Base-by-base conservation (phyloP, 2,329 filamentous ascomycete species). In the Dryadomyces quercus-mongolicae region DNA sequence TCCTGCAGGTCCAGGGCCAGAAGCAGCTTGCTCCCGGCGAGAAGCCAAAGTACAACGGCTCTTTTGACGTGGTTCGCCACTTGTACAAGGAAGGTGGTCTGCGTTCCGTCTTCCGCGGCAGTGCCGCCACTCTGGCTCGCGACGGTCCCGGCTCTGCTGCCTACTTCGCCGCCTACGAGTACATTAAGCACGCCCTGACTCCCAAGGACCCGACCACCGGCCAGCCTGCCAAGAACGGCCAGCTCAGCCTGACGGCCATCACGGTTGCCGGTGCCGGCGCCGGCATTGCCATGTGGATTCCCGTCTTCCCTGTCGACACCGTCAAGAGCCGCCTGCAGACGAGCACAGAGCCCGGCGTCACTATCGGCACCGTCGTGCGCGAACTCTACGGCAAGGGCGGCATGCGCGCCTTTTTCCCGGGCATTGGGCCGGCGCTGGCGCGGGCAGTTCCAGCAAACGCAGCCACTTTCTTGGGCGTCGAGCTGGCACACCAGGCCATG, bases 201-300 rank as follows among this genome's bases (percentile, higher is more conserved):
- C 93, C 92, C 45, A 81, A 86, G 64, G 89, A 96, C 64, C 82
- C 81, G 3, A 71, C 77, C 18, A 81, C 78, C 0, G 89, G 88
- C 22, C 82, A 85, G 65, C 79, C 86, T 2, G 38, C 43, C 43
- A 44, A 50, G 38, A 80, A 76, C 5, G 91, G 90, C 45, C 76
- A 93, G 62, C 72, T 97, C 55, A 92, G 86, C 63, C 74, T 98
- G 59, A 73, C 81, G 2, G 93, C 93, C 12, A 80, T 98, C 55
- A 88, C 91, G 63, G 80, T 82, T 31, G 93, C 93, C 2, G 93
- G 93, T 62, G 93, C 88, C 59, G 87, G 85, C 4, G 93, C 93
- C 0, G 93, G 93, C 65, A 81, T 98, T 25, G 93, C 93, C 59
- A 98, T 98, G 93, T 98, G 93, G 93, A 93, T 96, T 61, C 91